Evolutionary conservation across 805 yeast genomes (phyloP).

Genomic region (Nakazawaea populi): DNA sequence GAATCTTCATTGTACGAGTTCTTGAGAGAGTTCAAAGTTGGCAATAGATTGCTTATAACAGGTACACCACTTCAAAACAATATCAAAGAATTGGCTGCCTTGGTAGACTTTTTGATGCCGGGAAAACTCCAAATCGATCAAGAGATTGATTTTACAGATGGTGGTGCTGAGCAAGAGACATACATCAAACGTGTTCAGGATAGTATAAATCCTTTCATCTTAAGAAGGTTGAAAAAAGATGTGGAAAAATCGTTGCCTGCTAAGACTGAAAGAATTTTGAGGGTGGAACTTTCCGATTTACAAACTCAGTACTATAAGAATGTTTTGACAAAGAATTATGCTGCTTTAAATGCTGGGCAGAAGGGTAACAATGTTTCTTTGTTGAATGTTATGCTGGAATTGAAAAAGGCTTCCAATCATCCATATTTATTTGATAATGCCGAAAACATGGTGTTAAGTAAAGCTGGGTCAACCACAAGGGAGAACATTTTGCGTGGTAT

Average conservation of each 20-base stretch:
- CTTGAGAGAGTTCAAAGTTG: constrained; percentile 71
- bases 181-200: constrained; percentile 83
- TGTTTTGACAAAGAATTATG: constrained; percentile 84
- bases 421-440: constrained; percentile 94
- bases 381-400: constrained; percentile 88
- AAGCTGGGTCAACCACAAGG: constrained; percentile 53
- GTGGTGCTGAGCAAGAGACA: constrained; percentile 79
- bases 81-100: constrained; percentile 90
- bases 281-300: constrained; percentile 91
- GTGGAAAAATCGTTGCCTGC: constrained; percentile 96
- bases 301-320: constrained; percentile 95
- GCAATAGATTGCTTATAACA: constrained; percentile 83
- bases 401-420: constrained; percentile 95
- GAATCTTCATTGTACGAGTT: constrained; percentile 92
- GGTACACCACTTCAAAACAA: constrained; percentile 98
- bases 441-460: constrained; percentile 71
- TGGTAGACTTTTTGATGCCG: constrained; percentile 94
- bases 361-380: constrained; percentile 79
- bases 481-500: constrained; percentile 83
- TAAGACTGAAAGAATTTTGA: constrained; percentile 87
- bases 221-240: constrained; percentile 92
- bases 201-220: constrained; percentile 84
- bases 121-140: constrained; percentile 86
- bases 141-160: constrained; percentile 91
- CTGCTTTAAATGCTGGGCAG: constrained; percentile 83